Conservation (phyloP, 164 flowering plant genomes). For the Vitis labrusca region DNA sequence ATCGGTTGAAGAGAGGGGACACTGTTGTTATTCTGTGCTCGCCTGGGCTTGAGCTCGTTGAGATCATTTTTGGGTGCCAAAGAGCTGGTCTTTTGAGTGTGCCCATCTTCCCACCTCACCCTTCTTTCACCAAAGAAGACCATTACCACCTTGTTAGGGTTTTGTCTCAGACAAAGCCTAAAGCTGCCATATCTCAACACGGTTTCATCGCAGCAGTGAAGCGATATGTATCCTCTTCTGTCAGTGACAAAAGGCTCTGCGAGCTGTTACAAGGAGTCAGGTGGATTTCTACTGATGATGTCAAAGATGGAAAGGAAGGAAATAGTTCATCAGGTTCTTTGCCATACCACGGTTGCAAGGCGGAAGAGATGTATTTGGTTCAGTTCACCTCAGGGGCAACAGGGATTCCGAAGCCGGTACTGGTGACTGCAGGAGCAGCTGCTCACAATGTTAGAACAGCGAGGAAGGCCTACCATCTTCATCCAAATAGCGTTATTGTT, state of each 20-base stretch:
- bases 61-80: slow-evolving; percentile 65
- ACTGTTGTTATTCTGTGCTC: slow-evolving; percentile 56
- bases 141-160: slow-evolving; percentile 55
- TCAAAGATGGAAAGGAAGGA: slow-evolving; percentile 14
- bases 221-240: slow-evolving; percentile 27
- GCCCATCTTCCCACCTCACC: slow-evolving; percentile 52
- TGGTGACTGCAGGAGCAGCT: slow-evolving; percentile 74
- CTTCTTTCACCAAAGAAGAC: slow-evolving; percentile 22
- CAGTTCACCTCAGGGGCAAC: slow-evolving; percentile 83
- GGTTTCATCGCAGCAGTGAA: slow-evolving; percentile 33
- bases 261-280: slow-evolving; percentile 26
- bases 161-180: slow-evolving; percentile 62
- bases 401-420: slow-evolving; percentile 68
- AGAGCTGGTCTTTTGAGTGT: slow-evolving; percentile 65
- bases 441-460: slow-evolving; percentile 69
- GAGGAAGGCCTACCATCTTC: slow-evolving; percentile 64
- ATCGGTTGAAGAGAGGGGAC: slow-evolving; percentile 43
- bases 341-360: slow-evolving; percentile 43
- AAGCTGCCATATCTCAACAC: slow-evolving; percentile 51
- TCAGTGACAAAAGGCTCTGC: slow-evolving; percentile 21
- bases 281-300: slow-evolving; percentile 48
- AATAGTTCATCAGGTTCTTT: background rate
- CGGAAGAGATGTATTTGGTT: slow-evolving; percentile 55
- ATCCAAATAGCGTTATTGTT: slow-evolving; percentile 55
- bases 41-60: slow-evolving; percentile 68